Percentiles rank a stretch among this genome's conserved stretches.
These are phyloP conservation scores for Medicago arabica DNA, from an alignment of 306 rosid species.

Conservation along the genomic window DNA sequence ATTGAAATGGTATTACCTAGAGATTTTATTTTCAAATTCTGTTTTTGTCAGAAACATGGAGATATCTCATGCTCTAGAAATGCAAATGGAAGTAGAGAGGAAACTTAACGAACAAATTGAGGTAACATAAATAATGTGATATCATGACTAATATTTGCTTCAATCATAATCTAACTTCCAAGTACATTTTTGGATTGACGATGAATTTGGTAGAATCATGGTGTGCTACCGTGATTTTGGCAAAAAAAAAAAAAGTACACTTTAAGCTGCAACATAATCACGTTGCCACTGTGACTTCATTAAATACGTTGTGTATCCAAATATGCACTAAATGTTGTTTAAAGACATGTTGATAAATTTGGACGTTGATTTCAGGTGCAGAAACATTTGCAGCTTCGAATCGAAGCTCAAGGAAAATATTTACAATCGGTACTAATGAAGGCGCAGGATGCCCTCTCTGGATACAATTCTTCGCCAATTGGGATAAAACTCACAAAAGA, in stretches of 20 bases:
- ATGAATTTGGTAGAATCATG: not conserved
- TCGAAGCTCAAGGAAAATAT: constrained; percentile 96
- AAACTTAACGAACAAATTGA: constrained; percentile 84
- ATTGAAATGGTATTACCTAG: constrained; percentile 36
- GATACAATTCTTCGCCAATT: constrained; percentile 61
- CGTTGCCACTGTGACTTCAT: not conserved
- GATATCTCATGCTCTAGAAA: constrained; percentile 77
- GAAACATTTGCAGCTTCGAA: constrained; percentile 82
- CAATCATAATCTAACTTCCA: not conserved
- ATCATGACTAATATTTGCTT: not conserved
- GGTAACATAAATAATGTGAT: constrained; percentile 51
- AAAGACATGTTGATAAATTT: constrained; percentile 22
- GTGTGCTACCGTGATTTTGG: not conserved
- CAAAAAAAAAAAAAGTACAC: not conserved
- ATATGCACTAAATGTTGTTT: not conserved
- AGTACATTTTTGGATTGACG: not conserved
- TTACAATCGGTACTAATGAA: constrained; percentile 81
- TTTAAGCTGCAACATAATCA: not conserved
- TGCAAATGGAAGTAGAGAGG: constrained; percentile 87
- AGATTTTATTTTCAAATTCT: constrained; percentile 45
- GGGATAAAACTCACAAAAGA: constrained; percentile 74
- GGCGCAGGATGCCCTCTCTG: constrained; percentile 84
- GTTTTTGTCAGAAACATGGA: constrained; percentile 61
- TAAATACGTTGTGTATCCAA: not conserved
- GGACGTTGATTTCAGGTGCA: constrained; percentile 65